Conservation (phyloP, 2,329 filamentous ascomycete species). For the Aspergillus floridensis region DNA sequence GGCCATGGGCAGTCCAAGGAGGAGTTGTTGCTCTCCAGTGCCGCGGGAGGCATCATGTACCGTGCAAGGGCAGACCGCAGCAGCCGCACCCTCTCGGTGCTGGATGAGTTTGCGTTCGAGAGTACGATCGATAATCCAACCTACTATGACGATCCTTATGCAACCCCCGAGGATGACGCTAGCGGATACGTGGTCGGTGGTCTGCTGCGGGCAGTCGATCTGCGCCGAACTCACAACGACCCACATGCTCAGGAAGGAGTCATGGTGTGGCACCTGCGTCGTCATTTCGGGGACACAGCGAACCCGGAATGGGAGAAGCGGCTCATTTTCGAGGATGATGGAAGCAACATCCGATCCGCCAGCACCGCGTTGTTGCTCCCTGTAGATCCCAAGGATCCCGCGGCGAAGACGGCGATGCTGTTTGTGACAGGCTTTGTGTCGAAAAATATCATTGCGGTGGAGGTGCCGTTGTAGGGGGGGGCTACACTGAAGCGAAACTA, state of each 20-base stretch:
- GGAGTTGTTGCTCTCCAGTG: conserved; percentile 39
- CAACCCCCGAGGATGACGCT: conserved; percentile 42
- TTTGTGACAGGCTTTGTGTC: conserved; percentile 58
- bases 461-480: conserved; percentile 47
- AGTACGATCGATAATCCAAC: conserved; percentile 56
- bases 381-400: conserved; percentile 48
- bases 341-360: conserved; percentile 48
- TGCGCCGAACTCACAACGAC: conserved; percentile 36
- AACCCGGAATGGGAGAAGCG: conserved; percentile 41
- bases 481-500: too few relatives aligned
- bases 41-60: conserved; percentile 49
- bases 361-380: conserved; percentile 55
- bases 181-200: conserved; percentile 57
- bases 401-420: conserved; percentile 53
- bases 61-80: conserved; percentile 29
- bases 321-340: conserved; percentile 60
- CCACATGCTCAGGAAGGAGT: conserved; percentile 40
- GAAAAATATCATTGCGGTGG: conserved; percentile 50
- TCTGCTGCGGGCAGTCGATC: conserved; percentile 41
- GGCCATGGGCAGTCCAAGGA: conserved; percentile 46
- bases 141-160: conserved; percentile 57
- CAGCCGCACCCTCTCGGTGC: conserved; percentile 40
- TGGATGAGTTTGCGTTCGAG: conserved; percentile 46
- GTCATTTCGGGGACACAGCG: conserved; percentile 15
- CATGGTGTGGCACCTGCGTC: conserved; percentile 49